phyloP scores from a whole-genome alignment of 78 protist genomes.

The Dictyostelium intermedium region DNA sequence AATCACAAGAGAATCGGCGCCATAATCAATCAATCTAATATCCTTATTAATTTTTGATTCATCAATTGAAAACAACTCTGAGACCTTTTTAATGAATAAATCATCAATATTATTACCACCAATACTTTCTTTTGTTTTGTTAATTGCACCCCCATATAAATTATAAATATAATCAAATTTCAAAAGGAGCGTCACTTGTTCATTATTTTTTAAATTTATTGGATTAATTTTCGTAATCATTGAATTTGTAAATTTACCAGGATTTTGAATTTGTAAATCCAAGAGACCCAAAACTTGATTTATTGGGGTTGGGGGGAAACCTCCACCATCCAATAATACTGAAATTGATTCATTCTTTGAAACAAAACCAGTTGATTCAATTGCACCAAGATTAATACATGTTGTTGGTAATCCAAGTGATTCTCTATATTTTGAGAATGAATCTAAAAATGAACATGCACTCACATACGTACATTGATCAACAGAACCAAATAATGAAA shows the following conservation, averaged over 20 bases:
- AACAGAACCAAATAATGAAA: constrained; percentile 26
- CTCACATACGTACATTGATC: constrained; percentile 77
- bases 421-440: constrained; percentile 48
- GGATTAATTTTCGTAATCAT: neutral
- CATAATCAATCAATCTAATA: constrained; percentile 16
- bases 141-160: neutral
- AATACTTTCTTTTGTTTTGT: neutral
- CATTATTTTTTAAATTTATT: neutral
- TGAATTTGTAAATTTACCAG: neutral
- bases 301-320: neutral
- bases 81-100: constrained; percentile 6
- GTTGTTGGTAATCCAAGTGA: constrained; percentile 46
- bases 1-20: neutral
- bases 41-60: neutral
- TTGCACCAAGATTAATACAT: constrained; percentile 71
- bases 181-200: neutral
- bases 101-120: neutral
- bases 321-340: neutral
- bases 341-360: constrained; percentile 25
- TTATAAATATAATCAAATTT: neutral
- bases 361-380: constrained; percentile 26
- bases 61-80: constrained; percentile 25
- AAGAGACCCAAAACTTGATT: neutral
- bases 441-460: constrained; percentile 81
- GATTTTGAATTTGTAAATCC: neutral